Evolutionary conservation across 2,329 filamentous ascomycete genomes (phyloP), one percentile per base, ranked within the genome.

Genomic region (Diplodia sapinea): DNA sequence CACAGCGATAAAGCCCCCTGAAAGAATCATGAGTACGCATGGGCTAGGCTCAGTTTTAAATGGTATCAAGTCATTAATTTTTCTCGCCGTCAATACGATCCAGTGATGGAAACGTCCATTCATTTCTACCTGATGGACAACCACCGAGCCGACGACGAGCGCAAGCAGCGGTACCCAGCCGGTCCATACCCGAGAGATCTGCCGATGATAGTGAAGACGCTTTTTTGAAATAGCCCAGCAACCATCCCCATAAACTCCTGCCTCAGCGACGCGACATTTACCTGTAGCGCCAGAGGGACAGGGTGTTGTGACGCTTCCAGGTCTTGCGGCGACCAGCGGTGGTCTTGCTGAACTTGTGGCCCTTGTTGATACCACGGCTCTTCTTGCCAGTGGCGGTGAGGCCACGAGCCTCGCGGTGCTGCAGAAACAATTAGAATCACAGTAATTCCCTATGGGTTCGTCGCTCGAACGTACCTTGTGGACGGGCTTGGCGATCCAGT

Each of bases 401-500:
- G 80, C 95, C 96, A 84, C 95, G 94, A 79, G 88, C 85, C 89
- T 99, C 95, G 87, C 95, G 95, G 90, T 98, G 95, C 94, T 85
- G 65, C 31, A n/a, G 17, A n/a, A 9, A 15, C n/a, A 4, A 29
- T 67, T 29, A 66, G 57, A 9, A 29, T 9, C 29, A 15, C 43
- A n/a, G 3, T 51, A 26, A 26, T 15, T 23, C 13, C 38, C 47
- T 3, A 13, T 11, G 8, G 1, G 11, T 11, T 3, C 13, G 13
- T 17, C 20, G 33, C 11, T 23, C 20, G 4, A n/a, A 33, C 76
- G 68, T 75, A 85, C 83, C 83, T 99, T 99, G 93, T 99, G 95
- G 79, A 99, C 96, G 77, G 95, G 91, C 87, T 96, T 96, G 86
- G 94, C 93, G 88, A 99, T 99, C 95, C 95, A 99, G 92, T 97